Conservation (phyloP, 2,329 filamentous ascomycete species). For the Scleromitrula shiraiana region DNA sequence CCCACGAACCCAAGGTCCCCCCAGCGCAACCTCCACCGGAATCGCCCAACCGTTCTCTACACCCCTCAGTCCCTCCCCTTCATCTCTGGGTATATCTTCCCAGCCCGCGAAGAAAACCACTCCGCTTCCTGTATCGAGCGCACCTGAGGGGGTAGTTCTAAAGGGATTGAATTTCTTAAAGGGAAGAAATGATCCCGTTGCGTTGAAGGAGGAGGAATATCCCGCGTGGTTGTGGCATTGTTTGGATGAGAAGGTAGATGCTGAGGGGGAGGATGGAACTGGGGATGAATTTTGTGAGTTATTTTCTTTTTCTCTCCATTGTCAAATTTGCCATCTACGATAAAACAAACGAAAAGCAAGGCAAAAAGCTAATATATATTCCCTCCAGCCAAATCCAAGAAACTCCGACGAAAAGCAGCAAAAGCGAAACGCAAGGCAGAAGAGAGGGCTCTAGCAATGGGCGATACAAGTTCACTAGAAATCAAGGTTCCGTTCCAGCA, state of each 20-base stretch:
- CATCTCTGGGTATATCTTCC: slow-evolving; percentile 4
- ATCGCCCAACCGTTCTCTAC: slow-evolving; percentile 29
- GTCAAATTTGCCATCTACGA: background rate
- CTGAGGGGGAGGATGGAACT: slow-evolving; percentile 39
- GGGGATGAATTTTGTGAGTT: slow-evolving; percentile 77
- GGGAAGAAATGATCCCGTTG: slow-evolving; percentile 63
- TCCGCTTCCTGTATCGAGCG: slow-evolving; percentile 14
- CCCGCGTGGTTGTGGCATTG: slow-evolving; percentile 74
- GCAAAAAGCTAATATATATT: slow-evolving; percentile 3
- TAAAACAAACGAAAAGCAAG: background rate
- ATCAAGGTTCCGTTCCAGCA: slow-evolving; percentile 68
- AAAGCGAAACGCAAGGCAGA: slow-evolving; percentile 52
- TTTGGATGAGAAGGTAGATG: slow-evolving; percentile 53
- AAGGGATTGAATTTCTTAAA: slow-evolving; percentile 73
- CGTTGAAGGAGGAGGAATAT: slow-evolving; percentile 66
- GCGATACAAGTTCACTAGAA: slow-evolving; percentile 56
- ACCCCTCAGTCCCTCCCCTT: slow-evolving; percentile 24
- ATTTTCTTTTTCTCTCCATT: background rate
- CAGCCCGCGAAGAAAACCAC: slow-evolving; percentile 6
- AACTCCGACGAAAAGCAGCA: slow-evolving; percentile 64
- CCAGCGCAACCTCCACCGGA: slow-evolving; percentile 24
- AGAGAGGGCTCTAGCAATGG: slow-evolving; percentile 52
- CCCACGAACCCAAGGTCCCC: slow-evolving; percentile 11
- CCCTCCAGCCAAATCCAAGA: slow-evolving; percentile 69
- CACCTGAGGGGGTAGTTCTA: slow-evolving; percentile 58